Conservation (phyloP, 129 eudicot species). For the Rutidosis leptorrhynchoides region DNA sequence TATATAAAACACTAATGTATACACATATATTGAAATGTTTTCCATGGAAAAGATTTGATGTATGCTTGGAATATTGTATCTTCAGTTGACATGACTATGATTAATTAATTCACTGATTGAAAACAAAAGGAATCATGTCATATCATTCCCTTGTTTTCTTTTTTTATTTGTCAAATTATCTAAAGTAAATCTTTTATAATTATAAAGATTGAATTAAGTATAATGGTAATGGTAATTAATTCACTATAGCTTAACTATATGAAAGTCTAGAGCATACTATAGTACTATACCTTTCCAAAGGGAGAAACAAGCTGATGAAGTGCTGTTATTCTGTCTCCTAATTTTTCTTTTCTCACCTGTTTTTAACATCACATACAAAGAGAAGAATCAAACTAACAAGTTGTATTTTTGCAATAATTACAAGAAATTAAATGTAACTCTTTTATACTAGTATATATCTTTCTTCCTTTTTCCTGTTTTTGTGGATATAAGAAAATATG, state of each 20-base stretch:
- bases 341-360: constrained; percentile 92
- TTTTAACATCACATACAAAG: constrained; percentile 34
- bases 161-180: not conserved
- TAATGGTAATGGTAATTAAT: not conserved
- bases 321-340: constrained; percentile 90
- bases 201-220: not conserved
- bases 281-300: constrained; percentile 87
- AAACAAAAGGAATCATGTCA: constrained; percentile 26
- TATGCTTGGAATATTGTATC: constrained; percentile 1
- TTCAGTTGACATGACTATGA: constrained; percentile 29
- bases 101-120: constrained; percentile 6
- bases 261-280: constrained; percentile 11
- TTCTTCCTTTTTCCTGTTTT: no score
- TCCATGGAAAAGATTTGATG: constrained; percentile 9
- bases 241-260: not conserved
- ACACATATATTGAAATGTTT: not conserved
- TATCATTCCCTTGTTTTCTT: constrained; percentile 22
- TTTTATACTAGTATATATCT: no score
- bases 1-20: no score
- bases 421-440: not conserved
- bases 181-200: no score
- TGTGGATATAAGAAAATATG: constrained; percentile 43
- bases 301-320: constrained; percentile 97
- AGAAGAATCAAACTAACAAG: constrained; percentile 35
- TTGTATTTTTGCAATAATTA: constrained; percentile 42